Base-by-base conservation (phyloP, 2,329 filamentous ascomycete species). In the Tympanopsis confertula region DNA sequence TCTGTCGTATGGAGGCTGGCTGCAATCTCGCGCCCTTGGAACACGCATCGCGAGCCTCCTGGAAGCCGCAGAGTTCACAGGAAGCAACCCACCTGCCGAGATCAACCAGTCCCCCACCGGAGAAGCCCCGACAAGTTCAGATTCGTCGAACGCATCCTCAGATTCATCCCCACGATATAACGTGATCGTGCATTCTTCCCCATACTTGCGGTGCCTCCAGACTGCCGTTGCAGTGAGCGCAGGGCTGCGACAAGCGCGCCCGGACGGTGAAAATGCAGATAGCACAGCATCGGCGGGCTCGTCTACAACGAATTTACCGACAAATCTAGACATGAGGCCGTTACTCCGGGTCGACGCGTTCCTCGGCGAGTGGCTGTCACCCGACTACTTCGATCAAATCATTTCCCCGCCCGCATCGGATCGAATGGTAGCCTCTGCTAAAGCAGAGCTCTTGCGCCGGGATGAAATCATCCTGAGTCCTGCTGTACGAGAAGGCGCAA, bases 351-450 rank as follows among this genome's bases (percentile, higher is more conserved):
- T 98, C 4, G 91, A 98, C 58, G 82, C 88, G 0, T 95, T 93
- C 52, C 69, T 98, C 0, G 89, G 91, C 36, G 91, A 98, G 66
- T 98, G 91, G 91, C 69, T 96, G 20, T 85, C 83, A 2, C 86
- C 87, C 1, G 82, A 88, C 52, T 98, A 98, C 57, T 98, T 89
- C 51, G 87, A 94, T 44, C 72, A 83, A 38, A 95, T 95, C 45
- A 89, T 84, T 0, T 85, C 87, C 3, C 91, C 91, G 10, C 91
- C 91, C 0, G 76, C 78, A 32, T 89, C 86, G 3, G 74, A 81
- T 3, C 73, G 91, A 61, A 93, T 98, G 86, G 68, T 96, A 3
- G 83, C 84, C 19, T 76, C 77, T 29, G 89, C 91, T 20, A 96
- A 95, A 58, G 84, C 85, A 18, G 86, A 93, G 49, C 65, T 98